Evolutionary conservation across 805 yeast genomes (phyloP), one percentile per base, ranked within the genome.

Genomic region (Blastobotrys robertii): DNA sequence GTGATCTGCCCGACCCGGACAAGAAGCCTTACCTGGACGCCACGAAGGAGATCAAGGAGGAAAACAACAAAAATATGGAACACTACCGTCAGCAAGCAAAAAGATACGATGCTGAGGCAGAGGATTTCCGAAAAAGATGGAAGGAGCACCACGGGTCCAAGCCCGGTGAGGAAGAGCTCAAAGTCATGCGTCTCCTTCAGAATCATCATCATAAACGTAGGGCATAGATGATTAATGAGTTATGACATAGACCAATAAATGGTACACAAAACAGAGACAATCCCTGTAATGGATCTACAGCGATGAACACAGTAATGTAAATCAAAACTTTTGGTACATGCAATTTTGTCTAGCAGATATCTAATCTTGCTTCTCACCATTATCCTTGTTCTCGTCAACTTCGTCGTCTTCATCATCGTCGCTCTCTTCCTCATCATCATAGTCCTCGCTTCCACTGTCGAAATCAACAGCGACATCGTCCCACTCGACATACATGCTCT

Each of bases 401-500:
- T 50, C 58, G 12, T 57, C 59, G 4, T 52, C 62, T 1, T 58
- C 56, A 9, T 54, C 62, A 12, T 49, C 58, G 12, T 60, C 61
- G 25, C 46, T 54, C 25, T 19, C 25, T 10, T 48, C 61, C 1
- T 54, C 63, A n/a, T 51, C 56, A 4, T 68, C 72, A 38, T 68
- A 72, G 12, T 66, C 67, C 41, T 70, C 76, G 43, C 70, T 76
- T 6, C 64, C 62, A 19, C 55, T 56, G 44, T 64, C 69, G 44
- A 69, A 66, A 30, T 67, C 73, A 36, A 67, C 59, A 34, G 81
- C 81, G 30, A 79, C 84, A 35, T 77, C 87, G 31, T 72, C 72
- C 97, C 97, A 90, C 54, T 87, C 92, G 22, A 88, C 77, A 56
- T 79, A 83, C 46, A 72, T 70, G 4, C 64, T 68, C 29, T 70